Evolutionary conservation across 805 yeast species (phyloP).

Genomic region (Lachancea mirantina): DNA sequence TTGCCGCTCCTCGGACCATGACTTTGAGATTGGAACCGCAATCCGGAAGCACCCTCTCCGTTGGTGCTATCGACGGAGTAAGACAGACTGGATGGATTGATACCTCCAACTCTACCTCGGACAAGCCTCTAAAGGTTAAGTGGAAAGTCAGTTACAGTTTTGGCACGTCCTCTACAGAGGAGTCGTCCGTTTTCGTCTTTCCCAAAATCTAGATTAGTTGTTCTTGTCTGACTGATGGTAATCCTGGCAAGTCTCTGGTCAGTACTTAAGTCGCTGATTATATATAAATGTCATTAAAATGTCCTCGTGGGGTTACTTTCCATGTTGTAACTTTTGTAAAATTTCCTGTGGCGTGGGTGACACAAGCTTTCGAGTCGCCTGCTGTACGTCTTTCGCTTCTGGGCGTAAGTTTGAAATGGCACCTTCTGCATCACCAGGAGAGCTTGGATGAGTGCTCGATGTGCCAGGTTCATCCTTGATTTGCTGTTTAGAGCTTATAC

Average conservation of each 20-base stretch:
- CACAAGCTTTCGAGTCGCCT: conserved; percentile 14
- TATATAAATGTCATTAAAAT: too few species aligned
- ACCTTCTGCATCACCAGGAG: too few species aligned
- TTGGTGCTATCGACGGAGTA: conserved; percentile 43
- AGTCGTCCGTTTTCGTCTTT: conserved; percentile 47
- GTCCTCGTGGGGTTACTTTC: conserved; percentile 6
- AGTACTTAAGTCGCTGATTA: not conserved
- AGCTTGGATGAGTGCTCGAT: conserved; percentile 9
- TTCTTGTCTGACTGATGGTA: not conserved
- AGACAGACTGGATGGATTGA: conserved; percentile 40
- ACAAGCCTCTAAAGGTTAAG: conserved; percentile 53
- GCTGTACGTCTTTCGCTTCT: conserved; percentile 3
- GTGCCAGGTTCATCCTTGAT: conserved; percentile 18
- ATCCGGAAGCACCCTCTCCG: conserved; percentile 45
- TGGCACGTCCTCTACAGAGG: conserved; percentile 44
- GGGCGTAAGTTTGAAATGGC: not conserved
- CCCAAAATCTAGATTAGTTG: conserved; percentile 23
- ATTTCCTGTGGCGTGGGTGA: conserved; percentile 32
- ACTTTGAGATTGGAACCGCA: conserved; percentile 56
- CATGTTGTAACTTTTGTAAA: conserved; percentile 30
- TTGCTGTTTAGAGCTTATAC: conserved; percentile 18
- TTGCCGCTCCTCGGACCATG: conserved; percentile 66
- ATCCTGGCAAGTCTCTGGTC: too few species aligned
- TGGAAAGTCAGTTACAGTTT: conserved; percentile 60
- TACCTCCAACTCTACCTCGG: conserved; percentile 28